phyloP scores from a whole-genome alignment of 2,329 filamentous ascomycete species.

The Hymenoscyphus albidus region DNA sequence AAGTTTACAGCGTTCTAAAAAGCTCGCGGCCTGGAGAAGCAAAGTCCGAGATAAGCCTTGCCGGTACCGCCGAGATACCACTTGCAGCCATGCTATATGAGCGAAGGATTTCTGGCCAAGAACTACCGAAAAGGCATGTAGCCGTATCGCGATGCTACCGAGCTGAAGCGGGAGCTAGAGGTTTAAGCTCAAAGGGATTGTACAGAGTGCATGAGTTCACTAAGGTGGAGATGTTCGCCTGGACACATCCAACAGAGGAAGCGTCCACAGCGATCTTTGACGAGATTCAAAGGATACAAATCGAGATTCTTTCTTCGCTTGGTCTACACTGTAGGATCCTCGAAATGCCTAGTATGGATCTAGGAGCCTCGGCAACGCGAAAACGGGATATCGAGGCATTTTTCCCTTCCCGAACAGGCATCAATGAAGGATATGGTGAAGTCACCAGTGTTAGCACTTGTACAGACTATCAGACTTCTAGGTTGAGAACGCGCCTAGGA shows the following conservation, averaged over 20 bases:
- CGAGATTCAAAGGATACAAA: constrained; percentile 84
- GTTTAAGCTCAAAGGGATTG: constrained; percentile 86
- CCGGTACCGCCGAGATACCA: constrained; percentile 91
- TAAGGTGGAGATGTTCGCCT: constrained; percentile 96
- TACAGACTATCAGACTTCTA: constrained; percentile 87
- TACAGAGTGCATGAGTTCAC: constrained; percentile 99
- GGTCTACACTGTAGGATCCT: constrained; percentile 82
- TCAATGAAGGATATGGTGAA: constrained; percentile 81
- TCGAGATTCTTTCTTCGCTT: constrained; percentile 72
- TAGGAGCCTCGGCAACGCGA: constrained; percentile 80
- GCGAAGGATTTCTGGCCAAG: constrained; percentile 56
- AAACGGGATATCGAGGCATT: constrained; percentile 94
- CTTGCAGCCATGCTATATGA: constrained; percentile 87
- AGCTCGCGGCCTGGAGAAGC: constrained; percentile 56
- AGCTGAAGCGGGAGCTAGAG: constrained; percentile 87
- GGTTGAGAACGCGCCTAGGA: neutral
- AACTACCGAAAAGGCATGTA: constrained; percentile 74
- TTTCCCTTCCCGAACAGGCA: constrained; percentile 73
- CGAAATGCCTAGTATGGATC: constrained; percentile 85
- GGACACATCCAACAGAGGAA: constrained; percentile 61
- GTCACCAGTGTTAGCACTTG: constrained; percentile 88
- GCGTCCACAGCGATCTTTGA: constrained; percentile 62
- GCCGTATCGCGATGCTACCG: constrained; percentile 91
- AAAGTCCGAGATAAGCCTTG: constrained; percentile 69
- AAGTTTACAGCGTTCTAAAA: constrained; percentile 79